phyloP scores from a whole-genome alignment of 805 yeast species.

The Wickerhamomyces subpelliculosus region DNA sequence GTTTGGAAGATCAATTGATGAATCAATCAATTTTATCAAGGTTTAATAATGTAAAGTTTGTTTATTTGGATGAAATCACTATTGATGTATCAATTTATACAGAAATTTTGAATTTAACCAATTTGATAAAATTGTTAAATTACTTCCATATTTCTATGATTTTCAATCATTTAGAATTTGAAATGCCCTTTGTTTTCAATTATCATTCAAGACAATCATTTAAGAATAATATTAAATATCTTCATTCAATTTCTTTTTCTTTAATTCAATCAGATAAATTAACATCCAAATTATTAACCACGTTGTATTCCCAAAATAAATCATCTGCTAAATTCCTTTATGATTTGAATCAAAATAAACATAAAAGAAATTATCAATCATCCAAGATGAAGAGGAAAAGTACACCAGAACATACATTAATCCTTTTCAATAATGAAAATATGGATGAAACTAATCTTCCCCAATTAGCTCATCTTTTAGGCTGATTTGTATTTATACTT shows the following conservation, averaged over 20 bases:
- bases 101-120: not conserved
- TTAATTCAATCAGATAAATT: constrained; percentile 15
- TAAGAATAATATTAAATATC: constrained; percentile 12
- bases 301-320: not conserved
- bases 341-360: not conserved
- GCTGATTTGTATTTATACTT: constrained; percentile 27
- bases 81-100: not conserved
- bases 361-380: not conserved
- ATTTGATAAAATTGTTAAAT: constrained; percentile 13
- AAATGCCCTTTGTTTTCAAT: constrained; percentile 25
- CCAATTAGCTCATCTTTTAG: constrained; percentile 6
- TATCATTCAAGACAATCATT: constrained; percentile 14
- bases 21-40: not conserved
- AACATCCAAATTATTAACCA: constrained; percentile 12
- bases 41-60: not conserved
- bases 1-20: not conserved
- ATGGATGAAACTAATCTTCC: constrained; percentile 6
- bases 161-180: constrained; percentile 24
- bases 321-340: not conserved
- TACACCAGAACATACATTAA: not conserved
- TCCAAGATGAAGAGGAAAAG: not conserved
- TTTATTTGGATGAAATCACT: not conserved
- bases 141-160: constrained; percentile 22
- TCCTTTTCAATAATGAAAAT: constrained; percentile 3
- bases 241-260: constrained; percentile 20